These are phyloP conservation scores for Candida mesenterica DNA, from an alignment of 1,139 yeast genomes.

Conservation along the genomic window DNA sequence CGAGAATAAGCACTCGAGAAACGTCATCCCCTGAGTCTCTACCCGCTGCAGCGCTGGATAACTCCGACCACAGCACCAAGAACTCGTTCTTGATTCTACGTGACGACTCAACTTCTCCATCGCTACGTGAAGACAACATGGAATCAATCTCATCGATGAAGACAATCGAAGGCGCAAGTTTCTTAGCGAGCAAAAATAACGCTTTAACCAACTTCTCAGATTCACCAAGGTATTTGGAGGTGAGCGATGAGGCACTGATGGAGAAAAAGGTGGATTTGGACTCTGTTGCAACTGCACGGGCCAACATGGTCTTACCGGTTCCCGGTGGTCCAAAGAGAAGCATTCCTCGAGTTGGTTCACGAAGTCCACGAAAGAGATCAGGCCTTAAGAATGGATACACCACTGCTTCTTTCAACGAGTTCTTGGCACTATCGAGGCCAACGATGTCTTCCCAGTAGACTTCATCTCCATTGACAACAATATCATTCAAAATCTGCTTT, in stretches of 20 bases:
- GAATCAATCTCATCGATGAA: slow-evolving; percentile 98
- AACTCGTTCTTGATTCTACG: slow-evolving; percentile 93
- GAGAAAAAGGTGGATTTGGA: slow-evolving; percentile 92
- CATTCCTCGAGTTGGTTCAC: slow-evolving; percentile 98
- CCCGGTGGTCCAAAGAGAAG: slow-evolving; percentile 97
- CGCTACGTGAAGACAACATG: slow-evolving; percentile 75
- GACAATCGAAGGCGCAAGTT: slow-evolving; percentile 87
- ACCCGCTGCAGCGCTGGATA: slow-evolving; percentile 92
- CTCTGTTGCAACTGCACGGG: slow-evolving; percentile 96
- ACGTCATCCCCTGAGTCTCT: slow-evolving; percentile 43
- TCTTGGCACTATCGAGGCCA: slow-evolving; percentile 87
- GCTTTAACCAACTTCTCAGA: slow-evolving; percentile 93
- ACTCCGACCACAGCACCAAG: slow-evolving; percentile 91
- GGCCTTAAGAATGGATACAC: slow-evolving; percentile 95
- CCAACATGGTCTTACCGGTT: slow-evolving; percentile 97
- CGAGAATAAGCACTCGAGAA: slow-evolving; percentile 78
- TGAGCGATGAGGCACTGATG: slow-evolving; percentile 86
- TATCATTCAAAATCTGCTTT: slow-evolving; percentile 79
- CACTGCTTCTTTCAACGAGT: slow-evolving; percentile 89
- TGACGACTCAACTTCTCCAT: slow-evolving; percentile 90
- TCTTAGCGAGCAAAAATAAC: slow-evolving; percentile 78
- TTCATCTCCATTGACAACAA: slow-evolving; percentile 91
- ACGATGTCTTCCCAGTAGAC: slow-evolving; percentile 98
- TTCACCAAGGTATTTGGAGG: slow-evolving; percentile 91
- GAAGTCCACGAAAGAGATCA: slow-evolving; percentile 82